Conservation (phyloP, 108 stramenopile genomes). For the Epipyxis sp. region DNA sequence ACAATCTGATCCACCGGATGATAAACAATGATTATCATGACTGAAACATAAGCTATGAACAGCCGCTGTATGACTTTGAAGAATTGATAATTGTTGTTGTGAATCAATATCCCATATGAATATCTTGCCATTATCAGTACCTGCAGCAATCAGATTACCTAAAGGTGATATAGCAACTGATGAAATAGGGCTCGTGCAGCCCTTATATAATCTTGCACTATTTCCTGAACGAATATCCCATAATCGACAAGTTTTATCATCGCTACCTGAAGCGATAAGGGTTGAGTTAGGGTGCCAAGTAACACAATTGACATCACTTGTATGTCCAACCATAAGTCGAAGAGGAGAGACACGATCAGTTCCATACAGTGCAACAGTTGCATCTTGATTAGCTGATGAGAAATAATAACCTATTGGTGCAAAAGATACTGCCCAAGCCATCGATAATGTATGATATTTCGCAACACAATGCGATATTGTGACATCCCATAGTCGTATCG, state of each 20-base stretch:
- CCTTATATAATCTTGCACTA: background rate
- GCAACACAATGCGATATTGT: background rate
- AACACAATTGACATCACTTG: conserved; percentile 11
- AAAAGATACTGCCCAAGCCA: background rate
- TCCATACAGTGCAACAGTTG: background rate
- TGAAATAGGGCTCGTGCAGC: background rate
- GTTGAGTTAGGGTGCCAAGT: background rate
- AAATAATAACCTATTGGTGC: conserved; percentile 4
- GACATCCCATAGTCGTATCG: conserved; percentile 13
- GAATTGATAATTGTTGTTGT: background rate
- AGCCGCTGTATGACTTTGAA: background rate
- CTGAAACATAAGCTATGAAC: background rate
- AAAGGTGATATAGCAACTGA: background rate
- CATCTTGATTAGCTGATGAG: background rate
- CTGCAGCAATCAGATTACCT: conserved; percentile 7
- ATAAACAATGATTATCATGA: background rate
- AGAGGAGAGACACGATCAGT: background rate
- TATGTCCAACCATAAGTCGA: background rate
- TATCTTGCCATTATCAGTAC: conserved; percentile 6
- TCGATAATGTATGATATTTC: background rate
- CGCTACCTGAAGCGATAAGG: conserved; percentile 1
- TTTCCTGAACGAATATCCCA: conserved; percentile 20
- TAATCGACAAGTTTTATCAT: background rate
- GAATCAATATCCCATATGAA: background rate
- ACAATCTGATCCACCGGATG: conserved; percentile 3